Evolutionary conservation across 2,329 filamentous ascomycete species (phyloP).

Genomic region (Epichloe gansuensis): DNA sequence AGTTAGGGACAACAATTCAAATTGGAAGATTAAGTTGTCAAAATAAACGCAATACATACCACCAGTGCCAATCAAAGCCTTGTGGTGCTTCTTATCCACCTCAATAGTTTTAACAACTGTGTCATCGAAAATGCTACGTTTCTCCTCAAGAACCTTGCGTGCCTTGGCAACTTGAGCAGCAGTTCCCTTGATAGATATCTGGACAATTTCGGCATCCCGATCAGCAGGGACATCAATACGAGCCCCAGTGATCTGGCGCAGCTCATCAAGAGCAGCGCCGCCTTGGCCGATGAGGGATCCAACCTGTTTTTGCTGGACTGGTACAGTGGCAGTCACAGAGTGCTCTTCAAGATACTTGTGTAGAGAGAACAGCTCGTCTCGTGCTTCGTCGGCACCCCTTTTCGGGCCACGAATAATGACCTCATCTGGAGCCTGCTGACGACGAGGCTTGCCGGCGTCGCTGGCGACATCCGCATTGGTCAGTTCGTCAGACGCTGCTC

Average conservation of each 20-base stretch:
- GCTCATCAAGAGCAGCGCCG: constrained; percentile 79
- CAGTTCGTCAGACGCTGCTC: constrained; percentile 53
- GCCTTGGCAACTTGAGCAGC: constrained; percentile 84
- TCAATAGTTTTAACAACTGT: constrained; percentile 76
- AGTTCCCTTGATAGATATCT: constrained; percentile 85
- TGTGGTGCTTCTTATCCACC: constrained; percentile 90
- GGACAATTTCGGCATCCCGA: constrained; percentile 61
- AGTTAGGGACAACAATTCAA: constrained; percentile 1
- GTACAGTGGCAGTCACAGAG: constrained; percentile 64
- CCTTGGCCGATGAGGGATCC: constrained; percentile 89
- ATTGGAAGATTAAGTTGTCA: background rate
- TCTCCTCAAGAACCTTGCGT: constrained; percentile 79
- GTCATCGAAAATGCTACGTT: constrained; percentile 76
- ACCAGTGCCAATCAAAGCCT: constrained; percentile 73
- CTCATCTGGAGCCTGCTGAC: constrained; percentile 72
- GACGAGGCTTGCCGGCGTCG: constrained; percentile 51
- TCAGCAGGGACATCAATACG: constrained; percentile 84
- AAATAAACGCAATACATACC: constrained; percentile 45
- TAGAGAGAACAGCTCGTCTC: constrained; percentile 80
- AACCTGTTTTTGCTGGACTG: constrained; percentile 81
- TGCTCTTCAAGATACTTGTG: constrained; percentile 85
- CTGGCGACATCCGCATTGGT: constrained; percentile 55
- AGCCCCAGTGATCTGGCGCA: constrained; percentile 72
- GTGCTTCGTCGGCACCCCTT: constrained; percentile 82
- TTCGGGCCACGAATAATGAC: constrained; percentile 84